Base-by-base conservation (phyloP, 352 stramenopile genomes). In the Globisporangium alternatum region DNA sequence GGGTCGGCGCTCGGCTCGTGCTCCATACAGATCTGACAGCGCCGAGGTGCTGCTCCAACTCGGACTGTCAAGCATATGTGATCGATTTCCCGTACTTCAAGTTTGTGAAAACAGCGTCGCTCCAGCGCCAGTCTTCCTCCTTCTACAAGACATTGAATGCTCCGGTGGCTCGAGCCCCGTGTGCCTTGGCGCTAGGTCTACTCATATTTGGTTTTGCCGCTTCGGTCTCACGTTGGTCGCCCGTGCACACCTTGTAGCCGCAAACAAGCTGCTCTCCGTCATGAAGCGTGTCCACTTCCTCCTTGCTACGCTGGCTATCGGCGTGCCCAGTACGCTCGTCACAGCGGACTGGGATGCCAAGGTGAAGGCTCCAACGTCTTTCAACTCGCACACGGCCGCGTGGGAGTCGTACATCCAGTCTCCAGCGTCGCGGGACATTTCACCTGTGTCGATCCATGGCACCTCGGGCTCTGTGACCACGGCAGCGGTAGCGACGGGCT, bases 391-490 rank as follows among this genome's bases (percentile, higher is more conserved):
- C 10, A 33, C 47, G 47, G 22, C 47, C 22, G 10, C 19, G 47
- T 53, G 47, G 47, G 22, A 2, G 6, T 53, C 47, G 47, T 53
- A 53, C 47, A 33, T 53, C 22, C 47, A 53, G 22, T 53, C 47
- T 9, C 47, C 47, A 53, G 22, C 22, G 4, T 53, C 47, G 3
- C 47, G 47, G 15, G 21, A 35, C 9, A 33, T 53, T 30, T 33
- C 47, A 10, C 21, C 47, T 8, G 22, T 33, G 13, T 31, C 47
- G 47, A 53, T 53, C 47, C 22, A 53, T 2, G 47, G 47, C 47
- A 53, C 22, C 3, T 33, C 6, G 12, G 47, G 47, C 22, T 35
- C 47, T 3, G 22, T 53, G 2, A 10, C 22, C 22, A 35, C 47
- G 3, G 13, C 9, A n/a, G 21, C 45, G 7, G 9, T 21, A 19